phyloP scores from a whole-genome alignment of 192 early-diverging fungal species.

The Backusella macrospora region DNA sequence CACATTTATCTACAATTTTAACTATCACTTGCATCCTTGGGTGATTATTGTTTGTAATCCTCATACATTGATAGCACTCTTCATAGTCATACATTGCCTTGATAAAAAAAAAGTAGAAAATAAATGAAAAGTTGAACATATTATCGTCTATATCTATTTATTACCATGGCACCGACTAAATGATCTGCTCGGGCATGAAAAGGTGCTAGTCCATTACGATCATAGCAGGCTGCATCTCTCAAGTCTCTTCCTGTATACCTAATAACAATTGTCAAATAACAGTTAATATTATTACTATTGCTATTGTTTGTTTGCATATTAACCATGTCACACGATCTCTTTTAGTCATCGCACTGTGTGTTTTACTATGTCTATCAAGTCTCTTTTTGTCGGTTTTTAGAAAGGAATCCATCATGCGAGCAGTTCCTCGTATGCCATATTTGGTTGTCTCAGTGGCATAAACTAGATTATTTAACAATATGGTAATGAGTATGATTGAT shows the following conservation, averaged over 20 bases:
- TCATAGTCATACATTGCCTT: constrained; percentile 40
- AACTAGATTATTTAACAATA: neutral
- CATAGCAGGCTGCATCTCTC: constrained; percentile 48
- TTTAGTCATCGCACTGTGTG: constrained; percentile 4
- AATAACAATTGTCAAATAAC: neutral
- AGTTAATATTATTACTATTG: neutral
- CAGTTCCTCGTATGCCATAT: neutral
- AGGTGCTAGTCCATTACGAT: constrained; percentile 36
- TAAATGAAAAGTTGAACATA: neutral
- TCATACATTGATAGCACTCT: constrained; percentile 44
- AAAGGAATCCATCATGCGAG: neutral
- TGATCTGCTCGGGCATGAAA: constrained; percentile 35
- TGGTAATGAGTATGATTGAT: too few species aligned
- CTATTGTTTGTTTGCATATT: neutral
- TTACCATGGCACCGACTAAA: constrained; percentile 48
- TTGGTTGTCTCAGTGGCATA: neutral
- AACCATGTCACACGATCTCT: constrained; percentile 39
- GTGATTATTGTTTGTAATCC: constrained; percentile 31
- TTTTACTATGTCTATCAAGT: neutral
- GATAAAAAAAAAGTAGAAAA: neutral
- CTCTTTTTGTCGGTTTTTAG: neutral
- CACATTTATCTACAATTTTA: constrained; percentile 43
- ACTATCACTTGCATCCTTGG: constrained; percentile 24
- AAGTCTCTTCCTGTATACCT: constrained; percentile 44
- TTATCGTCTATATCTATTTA: neutral